Evolutionary conservation across 768 basidiomycete species (phyloP), one percentile per base, ranked within the genome.

Genomic region (Coprinopsis marcescibilis): DNA sequence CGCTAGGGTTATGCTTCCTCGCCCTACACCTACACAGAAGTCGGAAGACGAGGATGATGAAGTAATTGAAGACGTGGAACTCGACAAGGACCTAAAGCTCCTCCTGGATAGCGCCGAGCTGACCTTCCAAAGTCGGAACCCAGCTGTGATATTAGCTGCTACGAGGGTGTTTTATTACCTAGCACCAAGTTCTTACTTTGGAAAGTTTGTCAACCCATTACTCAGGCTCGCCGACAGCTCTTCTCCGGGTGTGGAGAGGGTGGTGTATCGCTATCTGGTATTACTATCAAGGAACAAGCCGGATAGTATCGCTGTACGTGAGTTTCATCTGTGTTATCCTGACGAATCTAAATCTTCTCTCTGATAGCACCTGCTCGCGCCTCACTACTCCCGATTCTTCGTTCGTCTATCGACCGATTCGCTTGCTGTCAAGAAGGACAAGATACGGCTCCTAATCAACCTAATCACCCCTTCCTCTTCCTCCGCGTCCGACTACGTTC

Each of bases 121-220:
- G 6, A 67, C 96, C 10, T 81, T 95, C 52, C 84, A 87, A 57
- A 91, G 87, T 43, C 73, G 82, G 46, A 97, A 96, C 63, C 82
- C 93, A 12, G 89, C 93, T 3, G 91, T 94, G 53, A 83, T 93
- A 0, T 64, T 94, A 38, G 87, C 87, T 15, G 87, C 75, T 0
- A 72, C 80, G 2, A 81, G 82, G 5, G 71, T 82, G 5, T 79
- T 89, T 51, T 91, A 85, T 62, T 89, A 92, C 59, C 66, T 81
- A 1, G 83, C 76, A 0, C 77, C 85, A 11, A 68, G 77, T 0
- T 76, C 78, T 1, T 71, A 73, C 19, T 68, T 74, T 24, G 50
- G 65, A 10, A 80, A 80, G 55, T 70, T 89, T 8, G 75, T 86
- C 2, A 69, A 76, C 4, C 91, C 92, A 0, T 66, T 97, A 4